phyloP scores from a whole-genome alignment of 768 basidiomycete genomes.

The Agrocybe chaxingu region DNA sequence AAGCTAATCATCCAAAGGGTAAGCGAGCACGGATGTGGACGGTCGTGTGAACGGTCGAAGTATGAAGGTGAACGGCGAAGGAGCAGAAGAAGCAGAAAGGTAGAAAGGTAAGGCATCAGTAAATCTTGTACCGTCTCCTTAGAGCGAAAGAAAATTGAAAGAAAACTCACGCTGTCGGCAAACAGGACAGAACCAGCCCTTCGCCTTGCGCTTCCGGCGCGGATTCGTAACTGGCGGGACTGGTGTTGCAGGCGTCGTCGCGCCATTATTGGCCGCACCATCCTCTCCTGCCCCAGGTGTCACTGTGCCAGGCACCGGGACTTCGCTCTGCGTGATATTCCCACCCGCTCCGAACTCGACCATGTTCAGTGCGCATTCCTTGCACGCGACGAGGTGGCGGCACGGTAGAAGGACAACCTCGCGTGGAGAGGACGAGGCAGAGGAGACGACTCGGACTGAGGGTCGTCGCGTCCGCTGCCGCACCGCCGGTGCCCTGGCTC shows the following conservation, averaged over 20 bases:
- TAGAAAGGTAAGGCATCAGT: background rate
- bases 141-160: background rate
- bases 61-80: background rate
- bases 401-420: constrained; percentile 94
- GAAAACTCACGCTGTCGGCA: constrained; percentile 82
- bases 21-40: too few species aligned
- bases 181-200: constrained; percentile 97
- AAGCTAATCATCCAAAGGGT: constrained; percentile 45
- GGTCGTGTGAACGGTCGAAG: background rate
- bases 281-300: constrained; percentile 15
- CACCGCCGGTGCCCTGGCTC: constrained; percentile 47
- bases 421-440: constrained; percentile 81
- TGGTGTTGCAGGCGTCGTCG: constrained; percentile 23
- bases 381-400: constrained; percentile 91
- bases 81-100: background rate
- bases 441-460: constrained; percentile 88
- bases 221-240: constrained; percentile 33
- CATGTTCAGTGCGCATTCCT: constrained; percentile 96
- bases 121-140: too few species aligned
- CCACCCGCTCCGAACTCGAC: constrained; percentile 96
- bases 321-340: constrained; percentile 61
- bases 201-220: constrained; percentile 86
- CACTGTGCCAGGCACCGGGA: constrained; percentile 23
- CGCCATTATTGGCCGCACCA: constrained; percentile 22
- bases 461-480: constrained; percentile 46